Evolutionary conservation across 495 filamentous ascomycete species (phyloP), one percentile per base, ranked within the genome.

Genomic region (Penicillium dipodomyicola): DNA sequence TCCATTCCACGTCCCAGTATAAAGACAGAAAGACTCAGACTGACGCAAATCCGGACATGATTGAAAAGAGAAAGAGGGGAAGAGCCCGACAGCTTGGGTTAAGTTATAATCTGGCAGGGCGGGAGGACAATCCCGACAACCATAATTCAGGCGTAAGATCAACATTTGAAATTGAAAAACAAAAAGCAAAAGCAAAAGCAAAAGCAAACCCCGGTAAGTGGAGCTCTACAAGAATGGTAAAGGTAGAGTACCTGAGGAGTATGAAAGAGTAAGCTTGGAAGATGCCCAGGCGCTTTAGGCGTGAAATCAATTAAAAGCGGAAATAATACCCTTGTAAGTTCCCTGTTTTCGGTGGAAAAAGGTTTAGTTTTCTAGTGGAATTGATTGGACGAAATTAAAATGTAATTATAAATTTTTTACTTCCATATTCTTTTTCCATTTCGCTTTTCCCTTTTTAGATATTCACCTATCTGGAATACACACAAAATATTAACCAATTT

Each of bases 11-110:
- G 48, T 65, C 54, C 56, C 61, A 62, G 58, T 25, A 14, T 42
- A 1, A 42, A 25, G 10, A 19, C 0, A 10, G 8, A 35, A 46
- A 19, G 27, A 45, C 14, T 50, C 25, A 57, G 39, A 50, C 56
- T 42, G 53, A 46, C 43, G 55, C 39, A 43, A 48, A 42, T 42
- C 22, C 53, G 41, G 29, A 27, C 55, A 56, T 51, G 29, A 42
- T 29, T 43, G 44, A 29, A 40, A 40, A 37, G n/a, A 40, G 44
- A 20, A 39, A 37, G 32, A 43, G 17, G 11, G 49, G 6, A 48
- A 7, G 65, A 69, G 68, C 71, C 74, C 74, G 71, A 71, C 70
- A 72, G 70, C 61, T 64, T 71, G 74, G 74, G 67, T 75, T 74
- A 74, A 74, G 74, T 74, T 77, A 66, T 63, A 63, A 64, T 72